Percentiles rank a stretch among this genome's conserved stretches.
Evolutionary conservation across 2,329 filamentous ascomycete species (phyloP).

Genomic region (Fusarium multiceps): DNA sequence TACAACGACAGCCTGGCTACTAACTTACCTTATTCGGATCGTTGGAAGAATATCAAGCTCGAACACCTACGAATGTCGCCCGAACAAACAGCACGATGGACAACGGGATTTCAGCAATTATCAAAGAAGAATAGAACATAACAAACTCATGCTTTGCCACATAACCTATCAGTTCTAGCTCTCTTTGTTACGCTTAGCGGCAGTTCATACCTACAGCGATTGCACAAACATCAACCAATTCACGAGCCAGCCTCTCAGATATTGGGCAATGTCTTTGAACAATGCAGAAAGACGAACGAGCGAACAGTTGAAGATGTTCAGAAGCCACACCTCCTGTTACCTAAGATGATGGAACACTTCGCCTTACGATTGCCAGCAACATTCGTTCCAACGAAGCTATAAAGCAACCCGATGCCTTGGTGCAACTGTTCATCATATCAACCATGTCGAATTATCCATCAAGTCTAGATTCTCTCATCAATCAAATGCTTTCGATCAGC

Average conservation of each 20-base stretch:
- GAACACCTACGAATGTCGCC: constrained; percentile 1
- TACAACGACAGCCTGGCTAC: constrained; percentile 13
- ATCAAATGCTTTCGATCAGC: neutral
- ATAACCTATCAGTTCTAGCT: constrained; percentile 6
- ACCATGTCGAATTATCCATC: neutral
- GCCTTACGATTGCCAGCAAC: neutral
- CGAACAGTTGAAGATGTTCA: neutral
- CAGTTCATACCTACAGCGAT: neutral
- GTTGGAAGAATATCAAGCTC: neutral
- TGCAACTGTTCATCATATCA: neutral
- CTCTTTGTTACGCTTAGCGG: neutral
- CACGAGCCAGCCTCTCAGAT: neutral
- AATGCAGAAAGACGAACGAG: neutral
- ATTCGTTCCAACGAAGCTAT: constrained; percentile 1
- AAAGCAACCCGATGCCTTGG: neutral
- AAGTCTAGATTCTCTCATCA: neutral
- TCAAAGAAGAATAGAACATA: constrained; percentile 16
- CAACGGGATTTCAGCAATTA: neutral
- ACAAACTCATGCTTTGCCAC: neutral
- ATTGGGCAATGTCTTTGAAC: neutral
- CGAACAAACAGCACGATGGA: constrained; percentile 6
- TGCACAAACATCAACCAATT: neutral
- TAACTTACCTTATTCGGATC: neutral
- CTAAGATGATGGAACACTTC: neutral
- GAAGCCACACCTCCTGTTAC: neutral